Evolutionary conservation across 2,329 filamentous ascomycete genomes (phyloP).

Genomic region (Calonectria naviculata): DNA sequence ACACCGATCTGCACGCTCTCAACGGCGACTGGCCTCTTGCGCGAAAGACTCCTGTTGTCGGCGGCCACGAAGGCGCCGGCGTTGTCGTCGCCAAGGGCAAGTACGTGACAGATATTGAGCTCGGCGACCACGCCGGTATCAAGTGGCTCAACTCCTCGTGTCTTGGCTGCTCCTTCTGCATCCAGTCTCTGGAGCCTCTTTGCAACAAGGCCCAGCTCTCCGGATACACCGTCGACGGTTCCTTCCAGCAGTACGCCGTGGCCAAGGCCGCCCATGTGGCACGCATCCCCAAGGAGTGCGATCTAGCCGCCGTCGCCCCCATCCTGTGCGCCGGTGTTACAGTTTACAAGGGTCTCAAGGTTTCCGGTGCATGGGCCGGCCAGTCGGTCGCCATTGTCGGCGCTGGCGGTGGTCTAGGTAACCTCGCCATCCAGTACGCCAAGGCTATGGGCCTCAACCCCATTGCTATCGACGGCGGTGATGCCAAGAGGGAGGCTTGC

Average conservation of each 20-base stretch:
- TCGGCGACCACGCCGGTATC: conserved; percentile 20
- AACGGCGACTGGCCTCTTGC: conserved; percentile 20
- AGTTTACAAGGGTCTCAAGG: conserved; percentile 20
- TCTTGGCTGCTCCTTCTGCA: conserved; percentile 8
- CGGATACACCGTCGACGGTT: conserved; percentile 21
- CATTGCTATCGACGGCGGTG: conserved; percentile 20
- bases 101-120: conserved; percentile 6
- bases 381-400: conserved; percentile 17
- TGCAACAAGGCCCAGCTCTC: conserved; percentile 17
- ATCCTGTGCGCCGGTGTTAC: conserved; percentile 23
- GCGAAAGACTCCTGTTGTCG: conserved; percentile 13
- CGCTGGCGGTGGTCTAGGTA: conserved; percentile 15
- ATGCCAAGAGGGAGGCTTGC: conserved; percentile 9
- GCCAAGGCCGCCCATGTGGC: conserved; percentile 21
- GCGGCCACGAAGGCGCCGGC: conserved; percentile 20
- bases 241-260: conserved; percentile 24
- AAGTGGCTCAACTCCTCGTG: conserved; percentile 23
- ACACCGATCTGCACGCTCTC: conserved; percentile 21
- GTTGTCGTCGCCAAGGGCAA: conserved; percentile 17
- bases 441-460: conserved; percentile 20
- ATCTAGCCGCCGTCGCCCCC: conserved; percentile 14
- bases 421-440: conserved; percentile 20
- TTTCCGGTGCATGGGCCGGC: not conserved
- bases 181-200: conserved; percentile 13
- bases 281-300: conserved; percentile 15